Base-by-base conservation (phyloP, 1,284 basidiomycete genomes). In the Moniliophthora roreri region DNA sequence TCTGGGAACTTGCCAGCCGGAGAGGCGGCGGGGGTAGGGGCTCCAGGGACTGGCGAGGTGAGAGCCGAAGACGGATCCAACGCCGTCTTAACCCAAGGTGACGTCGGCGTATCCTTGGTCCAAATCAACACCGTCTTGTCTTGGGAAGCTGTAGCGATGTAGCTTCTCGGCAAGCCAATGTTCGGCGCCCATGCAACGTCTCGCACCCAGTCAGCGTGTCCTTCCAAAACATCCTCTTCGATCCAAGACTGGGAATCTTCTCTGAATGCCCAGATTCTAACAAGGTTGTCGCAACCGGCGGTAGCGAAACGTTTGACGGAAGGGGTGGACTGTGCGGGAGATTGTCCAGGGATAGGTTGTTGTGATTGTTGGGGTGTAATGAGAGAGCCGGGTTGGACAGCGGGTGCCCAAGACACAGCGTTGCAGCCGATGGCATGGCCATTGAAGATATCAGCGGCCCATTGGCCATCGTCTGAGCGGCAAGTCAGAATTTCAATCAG, bases 141-240 rank as follows among this genome's bases (percentile, higher is more conserved):
- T 81, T 98, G 95, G 0, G 91, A 95, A 0, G 94, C 95, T 1
- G 93, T 95, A 9, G 96, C 96, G 58, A 99, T 93, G 73, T 98
- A 98, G 66, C 87, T 91, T 56, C 94, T 84, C 0, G 95, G 92
- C 15, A 99, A 80, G 0, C 96, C 96, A 60, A 98, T 94, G 64
- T 94, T 98, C 0, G 96, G 96, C 4, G 95, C 95, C 91, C 95
- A 98, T 0, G 95, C 93, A 20, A 98, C 95, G 66, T 99, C 96
- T 51, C 96, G 82, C 16, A 99, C 95, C 96, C 96, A 99, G 72
- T 99, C 95, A 1, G 88, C 84, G 71, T 99, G 96, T 0, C 92
- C 93, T 51, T 92, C 89, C 35, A 97, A 81, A 1, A 80, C 82
- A 63, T 95, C 93, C 69, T 96, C 94, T 64, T 93, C 91, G 16